These are phyloP conservation scores for Hypomontagnella submonticulosa DNA, from an alignment of 495 filamentous ascomycete species.

Conservation along the genomic window DNA sequence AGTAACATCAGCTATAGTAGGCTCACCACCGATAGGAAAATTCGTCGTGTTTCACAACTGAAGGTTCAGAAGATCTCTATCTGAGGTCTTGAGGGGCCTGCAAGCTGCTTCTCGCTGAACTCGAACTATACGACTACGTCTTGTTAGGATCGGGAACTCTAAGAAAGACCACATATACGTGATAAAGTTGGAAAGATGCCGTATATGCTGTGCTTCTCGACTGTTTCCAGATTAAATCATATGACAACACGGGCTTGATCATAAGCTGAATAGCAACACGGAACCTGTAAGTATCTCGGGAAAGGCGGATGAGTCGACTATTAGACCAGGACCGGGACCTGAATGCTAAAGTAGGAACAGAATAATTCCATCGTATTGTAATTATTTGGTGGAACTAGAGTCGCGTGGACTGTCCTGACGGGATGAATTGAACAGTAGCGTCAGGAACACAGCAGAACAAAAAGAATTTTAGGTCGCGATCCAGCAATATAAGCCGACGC, in stretches of 20 bases:
- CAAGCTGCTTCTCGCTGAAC: too few relatives aligned
- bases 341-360: conserved; percentile 15
- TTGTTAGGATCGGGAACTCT: too few relatives aligned
- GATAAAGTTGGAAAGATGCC: too few relatives aligned
- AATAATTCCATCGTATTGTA: conserved; percentile 22
- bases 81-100: too few relatives aligned
- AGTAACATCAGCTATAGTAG: conserved; percentile 2
- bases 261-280: not conserved
- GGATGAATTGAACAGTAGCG: conserved; percentile 29
- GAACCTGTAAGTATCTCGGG: conserved; percentile 1
- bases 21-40: conserved; percentile 6
- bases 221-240: conserved; percentile 1
- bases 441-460: conserved; percentile 28
- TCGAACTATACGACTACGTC: too few relatives aligned
- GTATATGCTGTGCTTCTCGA: too few relatives aligned
- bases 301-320: conserved; percentile 10
- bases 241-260: not conserved
- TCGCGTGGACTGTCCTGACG: conserved; percentile 31
- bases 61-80: too few relatives aligned
- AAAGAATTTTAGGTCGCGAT: conserved; percentile 14
- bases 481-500: conserved; percentile 12
- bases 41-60: too few relatives aligned
- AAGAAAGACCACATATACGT: too few relatives aligned
- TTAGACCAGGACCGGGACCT: conserved; percentile 19
- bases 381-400: conserved; percentile 29